Evolutionary conservation across 2,329 filamentous ascomycete species (phyloP).

Genomic region (Xylariaceae sp.): DNA sequence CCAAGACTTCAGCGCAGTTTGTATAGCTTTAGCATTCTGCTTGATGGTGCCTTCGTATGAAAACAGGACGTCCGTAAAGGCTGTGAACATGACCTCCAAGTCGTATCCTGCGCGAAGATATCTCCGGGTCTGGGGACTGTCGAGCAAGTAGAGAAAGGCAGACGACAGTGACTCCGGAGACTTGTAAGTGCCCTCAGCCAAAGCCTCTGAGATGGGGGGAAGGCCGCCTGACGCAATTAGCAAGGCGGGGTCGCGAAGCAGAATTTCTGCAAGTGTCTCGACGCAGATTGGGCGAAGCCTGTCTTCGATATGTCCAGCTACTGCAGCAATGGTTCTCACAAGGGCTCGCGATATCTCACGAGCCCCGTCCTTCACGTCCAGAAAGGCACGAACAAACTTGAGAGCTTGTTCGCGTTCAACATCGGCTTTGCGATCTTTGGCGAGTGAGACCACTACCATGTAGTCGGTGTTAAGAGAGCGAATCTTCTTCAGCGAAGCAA

Average conservation of each 20-base stretch:
- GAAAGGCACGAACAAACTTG: conserved; percentile 91
- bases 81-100: conserved; percentile 83
- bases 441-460: conserved; percentile 84
- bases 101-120: conserved; percentile 87
- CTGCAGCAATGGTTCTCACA: conserved; percentile 83
- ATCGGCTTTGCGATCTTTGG: conserved; percentile 95
- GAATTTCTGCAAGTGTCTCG: conserved; percentile 87
- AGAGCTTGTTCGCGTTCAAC: conserved; percentile 95
- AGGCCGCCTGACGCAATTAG: conserved; percentile 82
- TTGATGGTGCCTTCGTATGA: conserved; percentile 65
- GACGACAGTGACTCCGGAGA: conserved; percentile 85
- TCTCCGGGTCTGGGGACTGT: conserved; percentile 75
- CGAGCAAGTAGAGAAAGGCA: conserved; percentile 86
- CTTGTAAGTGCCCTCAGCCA: conserved; percentile 87
- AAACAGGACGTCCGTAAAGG: conserved; percentile 80
- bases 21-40: conserved; percentile 87
- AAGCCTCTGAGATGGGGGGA: conserved; percentile 81
- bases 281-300: conserved; percentile 86
- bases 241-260: conserved; percentile 80
- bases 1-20: conserved; percentile 90
- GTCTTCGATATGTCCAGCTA: conserved; percentile 84
- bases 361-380: conserved; percentile 92
- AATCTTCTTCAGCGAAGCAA: conserved; percentile 84
- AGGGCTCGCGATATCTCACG: conserved; percentile 83
- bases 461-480: conserved; percentile 87